Evolutionary conservation across 257 asterid species (phyloP).

Genomic region (Asclepias syriaca): DNA sequence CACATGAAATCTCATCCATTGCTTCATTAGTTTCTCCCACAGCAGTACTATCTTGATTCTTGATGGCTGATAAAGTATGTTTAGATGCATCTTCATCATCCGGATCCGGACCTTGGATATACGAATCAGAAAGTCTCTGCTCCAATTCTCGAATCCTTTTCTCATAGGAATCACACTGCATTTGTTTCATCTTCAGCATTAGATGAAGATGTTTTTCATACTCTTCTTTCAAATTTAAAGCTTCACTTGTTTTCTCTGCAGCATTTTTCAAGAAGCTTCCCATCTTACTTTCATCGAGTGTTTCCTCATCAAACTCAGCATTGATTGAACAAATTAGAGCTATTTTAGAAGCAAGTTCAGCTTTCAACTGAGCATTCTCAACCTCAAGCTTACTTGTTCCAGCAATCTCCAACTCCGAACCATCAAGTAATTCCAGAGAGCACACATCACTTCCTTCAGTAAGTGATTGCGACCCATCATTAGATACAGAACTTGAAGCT

Average conservation of each 20-base stretch:
- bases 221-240: constrained; percentile 72
- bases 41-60: constrained; percentile 52
- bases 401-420: constrained; percentile 73
- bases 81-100: constrained; percentile 38
- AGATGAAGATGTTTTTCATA: constrained; percentile 68
- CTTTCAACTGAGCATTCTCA: constrained; percentile 89
- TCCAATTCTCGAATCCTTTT: constrained; percentile 89
- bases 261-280: constrained; percentile 61
- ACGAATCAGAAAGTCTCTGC: constrained; percentile 78
- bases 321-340: constrained; percentile 71
- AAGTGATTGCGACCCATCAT: constrained; percentile 47
- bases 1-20: constrained; percentile 62
- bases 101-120: constrained; percentile 42
- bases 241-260: constrained; percentile 76
- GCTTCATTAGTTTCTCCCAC: constrained; percentile 44
- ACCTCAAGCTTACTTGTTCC: constrained; percentile 96
- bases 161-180: constrained; percentile 85
- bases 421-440: constrained; percentile 49
- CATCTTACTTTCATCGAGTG: constrained; percentile 53
- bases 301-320: constrained; percentile 57
- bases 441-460: constrained; percentile 38
- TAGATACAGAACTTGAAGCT: constrained; percentile 52
- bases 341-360: constrained; percentile 96
- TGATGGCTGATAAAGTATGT: constrained; percentile 38
- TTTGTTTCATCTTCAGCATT: constrained; percentile 65